Conservation (phyloP, 2,329 filamentous ascomycete species). For the Monascus ruber region DNA sequence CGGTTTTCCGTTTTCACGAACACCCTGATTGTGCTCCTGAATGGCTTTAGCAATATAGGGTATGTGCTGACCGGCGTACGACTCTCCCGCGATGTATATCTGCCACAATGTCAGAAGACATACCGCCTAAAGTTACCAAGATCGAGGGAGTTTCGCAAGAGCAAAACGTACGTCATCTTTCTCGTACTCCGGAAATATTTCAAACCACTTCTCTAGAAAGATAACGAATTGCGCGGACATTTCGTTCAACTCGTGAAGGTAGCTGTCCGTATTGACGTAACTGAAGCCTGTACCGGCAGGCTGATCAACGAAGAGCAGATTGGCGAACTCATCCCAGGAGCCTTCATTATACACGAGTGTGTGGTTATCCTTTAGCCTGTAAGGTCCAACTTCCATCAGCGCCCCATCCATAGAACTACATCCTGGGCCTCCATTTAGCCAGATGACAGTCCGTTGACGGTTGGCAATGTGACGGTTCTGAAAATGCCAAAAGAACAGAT, state of each 20-base stretch:
- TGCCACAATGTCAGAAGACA: constrained; percentile 25
- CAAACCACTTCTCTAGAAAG: constrained; percentile 88
- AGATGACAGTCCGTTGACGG: constrained; percentile 79
- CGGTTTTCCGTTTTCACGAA: constrained; percentile 23
- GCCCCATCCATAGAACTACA: constrained; percentile 97
- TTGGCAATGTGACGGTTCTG: constrained; percentile 93
- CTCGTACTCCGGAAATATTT: constrained; percentile 81
- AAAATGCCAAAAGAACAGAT: constrained; percentile 98
- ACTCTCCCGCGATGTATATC: constrained; percentile 93
- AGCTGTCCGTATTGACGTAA: constrained; percentile 83
- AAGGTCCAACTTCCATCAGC: constrained; percentile 92
- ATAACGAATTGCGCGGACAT: constrained; percentile 82
- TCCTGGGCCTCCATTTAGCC: constrained; percentile 93
- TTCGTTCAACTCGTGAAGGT: constrained; percentile 69
- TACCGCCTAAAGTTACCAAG: neutral
- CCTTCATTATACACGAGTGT: constrained; percentile 73
- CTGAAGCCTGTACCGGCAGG: constrained; percentile 95
- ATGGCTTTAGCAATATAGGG: constrained; percentile 93
- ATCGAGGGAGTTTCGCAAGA: neutral
- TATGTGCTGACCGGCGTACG: constrained; percentile 92
- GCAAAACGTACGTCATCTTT: constrained; percentile 69
- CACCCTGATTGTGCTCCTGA: constrained; percentile 68
- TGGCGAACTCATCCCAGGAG: constrained; percentile 98
- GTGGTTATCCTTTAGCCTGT: constrained; percentile 64
- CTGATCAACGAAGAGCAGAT: constrained; percentile 92